phyloP scores from a whole-genome alignment of 176 grass and related monocot species.

The Musa troglodytarum region DNA sequence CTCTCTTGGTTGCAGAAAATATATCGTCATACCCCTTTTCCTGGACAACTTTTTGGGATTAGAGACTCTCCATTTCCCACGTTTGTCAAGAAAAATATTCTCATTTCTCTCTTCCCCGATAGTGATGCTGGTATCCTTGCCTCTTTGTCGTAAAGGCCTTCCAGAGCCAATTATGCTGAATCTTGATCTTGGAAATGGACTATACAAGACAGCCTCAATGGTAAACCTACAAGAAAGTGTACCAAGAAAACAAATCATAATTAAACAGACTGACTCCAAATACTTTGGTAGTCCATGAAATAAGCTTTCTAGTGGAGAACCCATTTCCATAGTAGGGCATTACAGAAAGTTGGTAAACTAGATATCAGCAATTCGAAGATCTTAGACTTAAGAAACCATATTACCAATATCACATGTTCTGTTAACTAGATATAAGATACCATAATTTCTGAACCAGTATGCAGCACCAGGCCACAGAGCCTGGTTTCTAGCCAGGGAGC shows the following conservation, averaged over 20 bases:
- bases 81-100: conserved; percentile 64
- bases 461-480: too few species aligned
- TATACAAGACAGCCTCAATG: not conserved
- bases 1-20: not conserved
- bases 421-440: too few species aligned
- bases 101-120: conserved; percentile 31
- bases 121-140: conserved; percentile 9
- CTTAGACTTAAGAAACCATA: too few species aligned
- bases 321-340: too few species aligned
- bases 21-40: conserved; percentile 50
- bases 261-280: not conserved
- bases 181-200: not conserved
- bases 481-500: too few species aligned
- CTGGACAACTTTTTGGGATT: conserved; percentile 63
- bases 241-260: not conserved
- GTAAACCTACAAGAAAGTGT: not conserved
- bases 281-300: not conserved
- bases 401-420: too few species aligned
- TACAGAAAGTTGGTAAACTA: too few species aligned
- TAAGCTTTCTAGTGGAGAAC: too few species aligned
- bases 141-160: conserved; percentile 21
- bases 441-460: too few species aligned
- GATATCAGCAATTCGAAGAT: too few species aligned
- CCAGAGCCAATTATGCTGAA: not conserved
- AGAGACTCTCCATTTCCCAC: conserved; percentile 44